Conservation (phyloP, 306 rosid species). For the Morella rubra region DNA sequence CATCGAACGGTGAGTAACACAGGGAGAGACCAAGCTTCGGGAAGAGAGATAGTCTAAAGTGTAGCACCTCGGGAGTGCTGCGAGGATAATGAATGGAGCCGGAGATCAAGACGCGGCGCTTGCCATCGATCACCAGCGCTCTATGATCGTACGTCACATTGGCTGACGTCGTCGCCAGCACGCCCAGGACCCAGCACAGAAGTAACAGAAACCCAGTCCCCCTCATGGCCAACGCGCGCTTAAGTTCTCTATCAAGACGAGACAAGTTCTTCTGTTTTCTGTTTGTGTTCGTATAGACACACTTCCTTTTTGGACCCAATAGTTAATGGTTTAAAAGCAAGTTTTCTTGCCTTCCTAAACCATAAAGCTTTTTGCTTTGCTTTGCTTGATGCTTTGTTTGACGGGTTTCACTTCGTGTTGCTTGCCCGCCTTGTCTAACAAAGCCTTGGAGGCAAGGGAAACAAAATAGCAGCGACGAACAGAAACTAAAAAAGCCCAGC, state of each 20-base stretch:
- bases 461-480: not conserved
- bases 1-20: constrained; percentile 6
- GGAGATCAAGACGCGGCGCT: constrained; percentile 68
- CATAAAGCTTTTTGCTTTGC: constrained; percentile 26
- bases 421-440: constrained; percentile 36
- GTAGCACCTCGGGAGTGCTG: constrained; percentile 73
- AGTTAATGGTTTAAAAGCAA: constrained; percentile 23
- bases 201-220: constrained; percentile 25
- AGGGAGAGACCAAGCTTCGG: not conserved
- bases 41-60: not conserved
- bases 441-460: constrained; percentile 33
- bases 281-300: constrained; percentile 18
- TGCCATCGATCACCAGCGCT: constrained; percentile 79
- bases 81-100: constrained; percentile 99
- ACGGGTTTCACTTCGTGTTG: constrained; percentile 20
- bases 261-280: not conserved
- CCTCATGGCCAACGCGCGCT: constrained; percentile 40
- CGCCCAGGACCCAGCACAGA: constrained; percentile 41
- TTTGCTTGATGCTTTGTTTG: not conserved
- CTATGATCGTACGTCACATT: constrained; percentile 83
- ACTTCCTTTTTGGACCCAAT: not conserved
- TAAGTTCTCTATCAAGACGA: not conserved
- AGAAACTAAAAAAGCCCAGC: not conserved
- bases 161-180: constrained; percentile 35
- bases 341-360: constrained; percentile 24